Evolutionary conservation across 169 alveolate species (phyloP).

Genomic region (Perkinsus marinus): DNA sequence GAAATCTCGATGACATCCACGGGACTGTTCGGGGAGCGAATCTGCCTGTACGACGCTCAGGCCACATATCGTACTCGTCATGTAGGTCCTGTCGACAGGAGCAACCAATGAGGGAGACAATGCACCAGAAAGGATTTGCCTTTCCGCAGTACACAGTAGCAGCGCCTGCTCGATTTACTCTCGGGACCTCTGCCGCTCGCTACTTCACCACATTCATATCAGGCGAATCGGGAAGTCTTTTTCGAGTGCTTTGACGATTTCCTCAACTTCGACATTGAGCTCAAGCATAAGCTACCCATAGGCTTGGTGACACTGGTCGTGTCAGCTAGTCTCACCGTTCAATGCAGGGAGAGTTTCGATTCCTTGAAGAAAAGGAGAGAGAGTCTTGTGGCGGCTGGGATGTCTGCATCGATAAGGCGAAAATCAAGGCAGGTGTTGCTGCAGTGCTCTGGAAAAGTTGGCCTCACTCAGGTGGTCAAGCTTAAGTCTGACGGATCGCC

Average conservation of each 20-base stretch:
- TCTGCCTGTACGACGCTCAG: neutral
- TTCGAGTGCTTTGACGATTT: neutral
- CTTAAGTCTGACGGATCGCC: neutral
- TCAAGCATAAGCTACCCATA: neutral
- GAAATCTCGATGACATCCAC: neutral
- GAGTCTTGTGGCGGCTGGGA: neutral
- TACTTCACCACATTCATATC: neutral
- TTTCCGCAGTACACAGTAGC: neutral
- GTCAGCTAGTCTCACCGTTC: neutral
- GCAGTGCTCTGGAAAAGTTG: neutral
- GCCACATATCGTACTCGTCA: neutral
- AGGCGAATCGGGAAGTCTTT: neutral
- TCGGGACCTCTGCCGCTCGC: neutral
- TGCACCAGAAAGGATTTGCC: neutral
- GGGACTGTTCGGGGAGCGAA: neutral
- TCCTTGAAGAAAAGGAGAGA: neutral
- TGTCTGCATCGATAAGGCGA: neutral
- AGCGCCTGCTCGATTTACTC: neutral
- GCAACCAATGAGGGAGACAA: neutral
- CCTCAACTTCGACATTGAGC: neutral
- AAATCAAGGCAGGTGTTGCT: neutral
- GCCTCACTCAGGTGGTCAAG: neutral
- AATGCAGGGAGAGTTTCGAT: neutral
- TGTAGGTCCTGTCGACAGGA: neutral
- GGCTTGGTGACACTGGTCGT: neutral